Percentiles rank a stretch among this genome's conserved stretches.
Conservation (phyloP, 257 asterid genomes). For the Solanum virginianum region DNA sequence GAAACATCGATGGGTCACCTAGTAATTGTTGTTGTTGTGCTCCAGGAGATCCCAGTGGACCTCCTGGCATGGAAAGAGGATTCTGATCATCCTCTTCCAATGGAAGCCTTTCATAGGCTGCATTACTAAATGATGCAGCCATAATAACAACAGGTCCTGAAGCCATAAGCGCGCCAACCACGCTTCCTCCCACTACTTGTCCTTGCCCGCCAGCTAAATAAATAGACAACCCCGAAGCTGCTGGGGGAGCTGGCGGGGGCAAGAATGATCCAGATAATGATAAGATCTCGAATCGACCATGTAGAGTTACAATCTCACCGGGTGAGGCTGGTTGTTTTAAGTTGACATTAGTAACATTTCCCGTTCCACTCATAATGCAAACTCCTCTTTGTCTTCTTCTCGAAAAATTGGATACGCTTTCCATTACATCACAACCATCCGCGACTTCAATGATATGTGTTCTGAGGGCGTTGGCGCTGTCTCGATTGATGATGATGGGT, state of each 20-base stretch:
- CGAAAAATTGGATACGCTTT: neutral
- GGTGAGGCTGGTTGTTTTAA: neutral
- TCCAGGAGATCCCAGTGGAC: conserved; percentile 22
- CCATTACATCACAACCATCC: neutral
- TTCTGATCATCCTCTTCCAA: neutral
- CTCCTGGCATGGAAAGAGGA: neutral
- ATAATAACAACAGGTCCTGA: neutral
- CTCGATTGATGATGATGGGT: neutral
- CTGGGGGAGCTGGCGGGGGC: neutral
- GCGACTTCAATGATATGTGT: neutral
- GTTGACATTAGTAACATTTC: neutral
- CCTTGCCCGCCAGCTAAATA: neutral
- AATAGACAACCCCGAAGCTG: neutral
- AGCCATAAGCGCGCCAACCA: neutral
- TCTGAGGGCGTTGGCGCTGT: neutral
- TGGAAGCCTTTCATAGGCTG: neutral
- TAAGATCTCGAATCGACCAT: neutral
- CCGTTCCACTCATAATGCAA: neutral
- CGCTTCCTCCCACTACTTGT: neutral
- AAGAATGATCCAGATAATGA: neutral
- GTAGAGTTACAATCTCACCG: neutral
- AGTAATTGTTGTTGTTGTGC: conserved; percentile 10
- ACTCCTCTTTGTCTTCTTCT: neutral
- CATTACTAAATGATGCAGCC: neutral
- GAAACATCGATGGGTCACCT: conserved; percentile 45